Evolutionary conservation across 1,284 basidiomycete genomes (phyloP).

Genomic region (Leccinum pachyderme): DNA sequence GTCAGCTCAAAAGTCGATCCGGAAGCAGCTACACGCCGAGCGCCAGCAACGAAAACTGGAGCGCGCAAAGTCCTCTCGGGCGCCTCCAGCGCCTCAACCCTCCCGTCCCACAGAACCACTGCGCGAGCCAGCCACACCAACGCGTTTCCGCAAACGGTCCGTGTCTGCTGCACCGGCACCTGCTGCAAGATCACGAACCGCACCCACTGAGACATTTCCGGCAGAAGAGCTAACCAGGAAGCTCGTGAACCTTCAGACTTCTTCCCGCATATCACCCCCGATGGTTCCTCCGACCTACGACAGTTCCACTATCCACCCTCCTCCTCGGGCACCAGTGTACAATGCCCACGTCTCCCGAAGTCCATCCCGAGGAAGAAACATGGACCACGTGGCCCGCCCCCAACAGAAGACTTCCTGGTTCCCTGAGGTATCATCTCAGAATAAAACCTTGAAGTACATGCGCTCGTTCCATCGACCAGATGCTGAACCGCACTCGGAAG

Average conservation of each 20-base stretch:
- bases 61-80: conserved; percentile 36
- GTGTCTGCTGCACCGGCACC: conserved; percentile 26
- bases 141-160: conserved; percentile 31
- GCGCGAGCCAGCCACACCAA: conserved; percentile 2
- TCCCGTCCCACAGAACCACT: conserved; percentile 10
- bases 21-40: conserved; percentile 67
- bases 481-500: conserved; percentile 29
- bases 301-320: conserved; percentile 1
- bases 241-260: conserved; percentile 50
- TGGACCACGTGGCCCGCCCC: conserved; percentile 19
- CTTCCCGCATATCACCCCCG: conserved; percentile 17
- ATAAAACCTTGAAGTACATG: conserved; percentile 43
- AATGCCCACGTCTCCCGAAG: conserved; percentile 19
- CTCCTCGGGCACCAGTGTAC: conserved; percentile 13
- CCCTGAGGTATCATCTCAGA: conserved; percentile 29
- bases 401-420: conserved; percentile 19
- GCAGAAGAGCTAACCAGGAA: conserved; percentile 59
- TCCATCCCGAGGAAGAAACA: conserved; percentile 24
- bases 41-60: conserved; percentile 56
- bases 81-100: conserved; percentile 8
- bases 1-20: conserved; percentile 73
- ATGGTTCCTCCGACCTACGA: conserved; percentile 11
- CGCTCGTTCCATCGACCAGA: conserved; percentile 57
- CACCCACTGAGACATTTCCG: conserved; percentile 41
- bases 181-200: conserved; percentile 5